These are phyloP conservation scores for Penstemon barbatus DNA, from an alignment of 257 asterid genomes.

Conservation along the genomic window DNA sequence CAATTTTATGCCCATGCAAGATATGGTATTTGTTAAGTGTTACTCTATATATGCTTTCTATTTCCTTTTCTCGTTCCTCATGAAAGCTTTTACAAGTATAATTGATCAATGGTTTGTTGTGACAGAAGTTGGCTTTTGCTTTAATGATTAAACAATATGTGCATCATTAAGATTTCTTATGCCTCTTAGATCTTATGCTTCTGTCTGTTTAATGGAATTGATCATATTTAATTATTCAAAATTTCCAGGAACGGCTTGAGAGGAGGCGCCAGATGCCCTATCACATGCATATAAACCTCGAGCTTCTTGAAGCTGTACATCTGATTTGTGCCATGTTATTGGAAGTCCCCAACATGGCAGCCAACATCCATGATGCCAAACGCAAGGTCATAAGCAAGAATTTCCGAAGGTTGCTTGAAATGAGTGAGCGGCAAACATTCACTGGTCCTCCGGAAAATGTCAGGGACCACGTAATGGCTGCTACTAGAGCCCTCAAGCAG, in stretches of 20 bases:
- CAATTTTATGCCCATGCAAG: neutral
- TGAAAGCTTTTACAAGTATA: neutral
- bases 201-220: neutral
- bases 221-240: neutral
- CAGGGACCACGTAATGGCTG: conserved; percentile 96
- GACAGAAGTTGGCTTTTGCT: neutral
- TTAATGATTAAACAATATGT: neutral
- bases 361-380: conserved; percentile 74
- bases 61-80: neutral
- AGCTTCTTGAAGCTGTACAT: conserved; percentile 98
- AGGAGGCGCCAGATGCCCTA: conserved; percentile 99
- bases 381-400: conserved; percentile 83
- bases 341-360: conserved; percentile 98
- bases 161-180: neutral
- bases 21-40: neutral
- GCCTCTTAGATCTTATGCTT: neutral
- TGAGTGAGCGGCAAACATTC: conserved; percentile 86
- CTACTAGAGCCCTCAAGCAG: conserved; percentile 78
- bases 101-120: neutral
- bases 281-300: conserved; percentile 97
- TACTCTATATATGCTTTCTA: neutral
- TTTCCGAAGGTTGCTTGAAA: conserved; percentile 75
- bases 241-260: conserved; percentile 79
- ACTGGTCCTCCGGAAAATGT: conserved; percentile 97
- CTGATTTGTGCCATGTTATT: conserved; percentile 86